Evolutionary conservation across 768 basidiomycete genomes (phyloP).

Genomic region (Xerocomellus chrysenteron): DNA sequence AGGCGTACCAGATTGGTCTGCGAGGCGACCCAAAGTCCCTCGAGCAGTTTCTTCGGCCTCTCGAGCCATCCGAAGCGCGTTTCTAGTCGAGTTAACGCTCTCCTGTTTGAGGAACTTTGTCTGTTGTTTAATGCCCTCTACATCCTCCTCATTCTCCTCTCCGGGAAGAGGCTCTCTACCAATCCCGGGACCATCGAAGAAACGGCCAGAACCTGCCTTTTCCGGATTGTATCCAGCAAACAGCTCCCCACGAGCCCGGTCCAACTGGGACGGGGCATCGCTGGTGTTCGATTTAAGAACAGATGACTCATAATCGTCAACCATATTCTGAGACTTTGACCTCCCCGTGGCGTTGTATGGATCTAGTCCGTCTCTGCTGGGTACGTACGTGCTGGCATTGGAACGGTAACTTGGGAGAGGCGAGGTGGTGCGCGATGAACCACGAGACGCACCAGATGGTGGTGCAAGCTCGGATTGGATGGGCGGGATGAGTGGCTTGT

Average conservation of each 20-base stretch:
- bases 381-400: constrained; percentile 59
- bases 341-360: constrained; percentile 40
- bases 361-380: constrained; percentile 65
- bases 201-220: constrained; percentile 59
- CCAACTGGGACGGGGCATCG: constrained; percentile 46
- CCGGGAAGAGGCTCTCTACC: constrained; percentile 52
- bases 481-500: constrained; percentile 68
- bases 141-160: constrained; percentile 80
- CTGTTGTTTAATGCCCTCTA: constrained; percentile 94
- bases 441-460: constrained; percentile 25
- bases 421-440: constrained; percentile 35
- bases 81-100: constrained; percentile 82
- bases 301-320: constrained; percentile 26
- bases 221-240: constrained; percentile 72
- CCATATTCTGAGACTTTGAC: constrained; percentile 25
- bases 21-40: constrained; percentile 78
- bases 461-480: constrained; percentile 39
- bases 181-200: constrained; percentile 60
- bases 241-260: constrained; percentile 68
- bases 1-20: constrained; percentile 85
- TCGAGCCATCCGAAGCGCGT: constrained; percentile 89
- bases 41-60: constrained; percentile 96
- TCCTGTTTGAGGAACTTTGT: constrained; percentile 90
- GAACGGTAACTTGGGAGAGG: constrained; percentile 48
- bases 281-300: neutral